phyloP scores from a whole-genome alignment of 768 basidiomycete species.

The Cyclocybe aegerita region DNA sequence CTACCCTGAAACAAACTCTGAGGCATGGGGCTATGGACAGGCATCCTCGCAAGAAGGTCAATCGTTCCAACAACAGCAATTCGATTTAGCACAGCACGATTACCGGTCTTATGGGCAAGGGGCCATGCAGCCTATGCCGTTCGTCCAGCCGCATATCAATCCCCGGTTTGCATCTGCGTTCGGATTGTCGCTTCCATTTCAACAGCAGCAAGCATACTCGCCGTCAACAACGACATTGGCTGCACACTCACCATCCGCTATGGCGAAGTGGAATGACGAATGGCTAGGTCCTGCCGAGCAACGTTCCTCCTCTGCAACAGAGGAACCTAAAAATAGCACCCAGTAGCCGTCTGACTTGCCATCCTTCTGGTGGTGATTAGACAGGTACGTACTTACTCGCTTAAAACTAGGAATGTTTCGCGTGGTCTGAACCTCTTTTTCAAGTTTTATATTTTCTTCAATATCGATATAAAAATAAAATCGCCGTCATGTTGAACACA shows the following conservation, averaged over 20 bases:
- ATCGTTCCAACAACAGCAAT: slow-evolving; percentile 1
- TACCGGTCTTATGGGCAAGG: background rate
- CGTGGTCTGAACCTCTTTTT: no score
- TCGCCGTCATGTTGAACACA: background rate
- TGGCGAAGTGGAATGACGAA: slow-evolving; percentile 32
- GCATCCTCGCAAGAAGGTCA: no score
- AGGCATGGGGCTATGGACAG: background rate
- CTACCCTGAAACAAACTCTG: background rate
- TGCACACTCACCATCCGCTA: background rate
- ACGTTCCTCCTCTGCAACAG: slow-evolving; percentile 18
- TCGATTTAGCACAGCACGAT: background rate
- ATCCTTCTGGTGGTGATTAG: no score
- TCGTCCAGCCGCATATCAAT: slow-evolving; percentile 82
- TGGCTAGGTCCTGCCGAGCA: slow-evolving; percentile 34
- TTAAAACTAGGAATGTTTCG: no score
- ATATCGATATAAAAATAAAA: background rate
- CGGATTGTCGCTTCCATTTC: slow-evolving; percentile 20
- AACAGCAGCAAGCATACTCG: slow-evolving; percentile 6
- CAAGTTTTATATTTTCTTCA: background rate
- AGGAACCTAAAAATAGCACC: slow-evolving; percentile 12
- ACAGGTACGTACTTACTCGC: no score
- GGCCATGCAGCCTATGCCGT: slow-evolving; percentile 18
- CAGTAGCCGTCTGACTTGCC: background rate
- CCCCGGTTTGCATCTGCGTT: slow-evolving; percentile 74
- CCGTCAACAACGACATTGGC: slow-evolving; percentile 1